These are phyloP conservation scores for Artemisia argyi DNA, from an alignment of 129 eudicot species.

Conservation along the genomic window DNA sequence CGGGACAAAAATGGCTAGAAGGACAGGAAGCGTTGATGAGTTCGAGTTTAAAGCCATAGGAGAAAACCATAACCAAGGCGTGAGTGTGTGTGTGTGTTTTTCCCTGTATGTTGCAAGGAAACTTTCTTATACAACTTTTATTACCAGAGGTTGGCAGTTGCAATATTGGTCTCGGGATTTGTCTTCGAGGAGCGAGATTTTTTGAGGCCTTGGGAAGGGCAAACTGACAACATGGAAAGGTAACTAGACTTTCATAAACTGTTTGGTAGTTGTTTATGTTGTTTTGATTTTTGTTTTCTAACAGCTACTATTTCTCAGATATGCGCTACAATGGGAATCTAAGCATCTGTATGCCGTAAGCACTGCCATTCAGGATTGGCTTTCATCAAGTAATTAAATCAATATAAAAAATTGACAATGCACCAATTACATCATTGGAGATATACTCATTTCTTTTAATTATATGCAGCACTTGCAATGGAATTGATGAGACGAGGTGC, in stretches of 20 bases:
- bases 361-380: no score
- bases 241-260: conserved; percentile 17
- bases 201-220: conserved; percentile 86
- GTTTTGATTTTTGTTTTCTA: conserved; percentile 8
- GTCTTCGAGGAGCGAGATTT: conserved; percentile 84
- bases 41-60: conserved; percentile 92
- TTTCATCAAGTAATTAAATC: no score
- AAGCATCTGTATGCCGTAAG: conserved; percentile 24
- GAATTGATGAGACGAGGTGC: conserved; percentile 28
- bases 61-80: conserved; percentile 89
- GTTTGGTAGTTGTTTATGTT: conserved; percentile 7
- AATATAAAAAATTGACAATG: no score
- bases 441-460: no score
- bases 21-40: conserved; percentile 89
- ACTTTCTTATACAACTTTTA: conserved; percentile 26
- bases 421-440: no score
- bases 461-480: no score
- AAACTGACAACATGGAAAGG: conserved; percentile 80
- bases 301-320: conserved; percentile 48
- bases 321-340: conserved; percentile 97
- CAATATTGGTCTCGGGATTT: conserved; percentile 81
- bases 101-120: background rate
- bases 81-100: conserved; percentile 53
- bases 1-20: conserved; percentile 95
- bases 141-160: conserved; percentile 93